Evolutionary conservation across 1,139 yeast genomes (phyloP), one percentile per base, ranked within the genome.

Genomic region (Lodderomyces orthopsilosis): DNA sequence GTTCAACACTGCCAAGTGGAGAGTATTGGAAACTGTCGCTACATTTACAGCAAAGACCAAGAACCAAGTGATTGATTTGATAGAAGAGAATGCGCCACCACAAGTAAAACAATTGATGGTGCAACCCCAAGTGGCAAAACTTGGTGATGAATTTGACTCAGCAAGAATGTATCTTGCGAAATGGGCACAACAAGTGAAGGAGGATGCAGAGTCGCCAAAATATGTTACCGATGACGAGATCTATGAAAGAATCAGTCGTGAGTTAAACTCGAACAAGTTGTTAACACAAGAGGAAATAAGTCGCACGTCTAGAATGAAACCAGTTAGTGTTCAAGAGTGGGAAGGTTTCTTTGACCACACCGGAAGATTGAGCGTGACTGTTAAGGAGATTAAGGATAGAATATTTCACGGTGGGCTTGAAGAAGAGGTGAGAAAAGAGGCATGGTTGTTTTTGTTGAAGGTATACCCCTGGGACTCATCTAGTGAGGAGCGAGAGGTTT

Each of bases 101-200:
- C 79, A 81, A 1, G 75, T 90, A 13, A 79, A 79, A 50, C 79
- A 78, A 45, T 62, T 87, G 49, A 68, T 93, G 43, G 68, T 93
- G 43, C 76, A 84, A 51, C 94, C 96, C 0, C 95, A 90, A 54
- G 95, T 91, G 4, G 77, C 75, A 53, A 77, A 74, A 44, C 79
- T 91, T 22, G 89, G 94, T 45, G 90, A 89, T 51, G 98, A 93
- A 51, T 93, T 90, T 59, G 98, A 91, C 56, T 83, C 93, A 40
- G 97, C 97, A 0, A 75, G 91, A 42, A 86, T 90, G 3, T 93
- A 90, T 60, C 70, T 93, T 48, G 98, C 98, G 4, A 90, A 90
- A 66, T 93, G 98, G 98, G 98, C 98, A 0, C 78, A 89, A 55
- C 90, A 90, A 34, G 95, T 93, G 21, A 94, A 93, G 53, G 94